Conservation (phyloP, 2,329 filamentous ascomycete genomes). For the Penicillium sclerotiorum region DNA sequence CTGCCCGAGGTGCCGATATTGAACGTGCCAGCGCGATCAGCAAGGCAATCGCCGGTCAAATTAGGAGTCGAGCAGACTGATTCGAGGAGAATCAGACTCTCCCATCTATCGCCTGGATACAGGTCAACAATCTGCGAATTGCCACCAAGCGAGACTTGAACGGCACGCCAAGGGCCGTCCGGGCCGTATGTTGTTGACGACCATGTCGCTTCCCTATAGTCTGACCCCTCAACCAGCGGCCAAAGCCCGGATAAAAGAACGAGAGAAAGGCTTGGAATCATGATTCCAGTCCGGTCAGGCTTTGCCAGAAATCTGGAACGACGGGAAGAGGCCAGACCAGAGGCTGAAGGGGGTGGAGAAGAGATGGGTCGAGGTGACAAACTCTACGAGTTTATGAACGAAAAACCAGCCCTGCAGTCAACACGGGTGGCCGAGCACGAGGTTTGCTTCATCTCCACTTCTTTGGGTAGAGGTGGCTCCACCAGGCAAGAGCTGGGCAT, state of each 20-base stretch:
- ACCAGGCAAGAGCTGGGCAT: too few relatives aligned
- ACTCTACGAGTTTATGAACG: too few relatives aligned
- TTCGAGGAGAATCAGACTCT: conserved; percentile 16
- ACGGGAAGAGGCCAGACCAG: too few relatives aligned
- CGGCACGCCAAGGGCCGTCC: conserved; percentile 33
- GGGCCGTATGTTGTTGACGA: conserved; percentile 22
- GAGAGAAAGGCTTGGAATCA: neutral
- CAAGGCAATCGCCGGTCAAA: conserved; percentile 15
- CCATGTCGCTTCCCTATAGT: too few relatives aligned
- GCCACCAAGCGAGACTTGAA: conserved; percentile 20
- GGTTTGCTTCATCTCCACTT: too few relatives aligned
- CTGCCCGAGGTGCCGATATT: conserved; percentile 9
- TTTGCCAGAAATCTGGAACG: too few relatives aligned
- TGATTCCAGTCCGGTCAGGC: neutral
- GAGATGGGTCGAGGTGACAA: too few relatives aligned
- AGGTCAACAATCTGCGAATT: conserved; percentile 16
- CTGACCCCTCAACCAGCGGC: neutral
- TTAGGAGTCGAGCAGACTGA: conserved; percentile 20
- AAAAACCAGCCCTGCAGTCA: too few relatives aligned
- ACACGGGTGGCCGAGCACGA: too few relatives aligned
- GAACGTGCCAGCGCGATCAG: conserved; percentile 15
- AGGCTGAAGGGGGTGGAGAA: too few relatives aligned
- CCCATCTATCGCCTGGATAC: conserved; percentile 22
- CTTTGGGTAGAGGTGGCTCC: too few relatives aligned
- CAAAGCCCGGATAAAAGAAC: neutral